These are phyloP conservation scores for Trametes elegans DNA, from an alignment of 768 basidiomycete genomes.

Conservation along the genomic window DNA sequence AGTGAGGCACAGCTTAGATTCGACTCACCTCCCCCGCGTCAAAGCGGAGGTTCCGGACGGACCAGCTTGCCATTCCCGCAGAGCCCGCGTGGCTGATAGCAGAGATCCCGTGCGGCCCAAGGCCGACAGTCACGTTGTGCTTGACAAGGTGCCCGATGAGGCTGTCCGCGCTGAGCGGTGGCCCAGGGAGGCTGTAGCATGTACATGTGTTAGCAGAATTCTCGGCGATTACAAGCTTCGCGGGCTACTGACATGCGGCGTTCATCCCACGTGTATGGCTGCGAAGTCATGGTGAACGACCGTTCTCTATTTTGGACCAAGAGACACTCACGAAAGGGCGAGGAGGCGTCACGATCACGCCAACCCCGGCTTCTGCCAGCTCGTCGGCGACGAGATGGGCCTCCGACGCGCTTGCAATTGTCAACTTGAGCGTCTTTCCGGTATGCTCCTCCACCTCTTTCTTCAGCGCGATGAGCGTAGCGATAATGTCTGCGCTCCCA, in stretches of 20 bases:
- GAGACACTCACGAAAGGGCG: conserved; percentile 44
- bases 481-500: conserved; percentile 74
- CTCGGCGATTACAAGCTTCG: neutral
- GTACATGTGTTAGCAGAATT: neutral
- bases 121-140: conserved; percentile 61
- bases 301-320: neutral
- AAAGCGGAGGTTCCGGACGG: conserved; percentile 31
- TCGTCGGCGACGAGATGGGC: conserved; percentile 61
- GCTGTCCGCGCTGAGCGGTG: conserved; percentile 58
- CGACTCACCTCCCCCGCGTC: conserved; percentile 46
- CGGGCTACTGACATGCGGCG: conserved; percentile 51
- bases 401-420: conserved; percentile 61
- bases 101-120: conserved; percentile 39
- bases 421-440: conserved; percentile 32
- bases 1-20: neutral
- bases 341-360: conserved; percentile 65
- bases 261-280: conserved; percentile 61
- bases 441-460: conserved; percentile 43
- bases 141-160: conserved; percentile 49
- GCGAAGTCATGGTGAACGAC: neutral
- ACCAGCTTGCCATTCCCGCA: conserved; percentile 24
- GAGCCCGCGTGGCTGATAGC: conserved; percentile 3
- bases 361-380: conserved; percentile 58
- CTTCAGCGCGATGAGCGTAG: conserved; percentile 62
- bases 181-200: conserved; percentile 56